phyloP scores from a whole-genome alignment of 1,284 basidiomycete genomes.

The Cryptococcus wingfieldii region DNA sequence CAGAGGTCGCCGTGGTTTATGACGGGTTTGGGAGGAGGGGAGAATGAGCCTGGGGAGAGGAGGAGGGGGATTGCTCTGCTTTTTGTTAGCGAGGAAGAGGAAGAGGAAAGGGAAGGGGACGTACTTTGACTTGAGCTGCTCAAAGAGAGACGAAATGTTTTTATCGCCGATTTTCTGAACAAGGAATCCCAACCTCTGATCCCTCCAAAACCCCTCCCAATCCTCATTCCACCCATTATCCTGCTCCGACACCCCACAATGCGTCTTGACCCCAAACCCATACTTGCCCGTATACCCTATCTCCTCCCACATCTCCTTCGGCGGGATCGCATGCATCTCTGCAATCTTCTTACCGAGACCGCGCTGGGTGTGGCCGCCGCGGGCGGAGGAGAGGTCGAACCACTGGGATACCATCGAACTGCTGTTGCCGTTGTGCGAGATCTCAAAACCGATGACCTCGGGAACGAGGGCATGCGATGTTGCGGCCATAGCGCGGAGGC shows the following conservation, averaged over 20 bases:
- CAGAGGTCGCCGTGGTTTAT: constrained; percentile 83
- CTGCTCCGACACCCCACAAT: constrained; percentile 71
- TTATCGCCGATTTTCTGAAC: constrained; percentile 53
- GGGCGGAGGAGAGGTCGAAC: constrained; percentile 51
- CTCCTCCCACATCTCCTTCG: constrained; percentile 37
- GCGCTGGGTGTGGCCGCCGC: constrained; percentile 47
- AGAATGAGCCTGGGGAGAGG: constrained; percentile 52
- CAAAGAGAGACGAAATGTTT: constrained; percentile 57
- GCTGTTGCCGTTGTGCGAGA: constrained; percentile 42
- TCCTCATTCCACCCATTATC: constrained; percentile 71
- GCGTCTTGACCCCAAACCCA: constrained; percentile 72
- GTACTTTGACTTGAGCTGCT: constrained; percentile 58
- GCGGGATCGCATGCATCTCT: constrained; percentile 53
- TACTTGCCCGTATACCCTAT: constrained; percentile 53
- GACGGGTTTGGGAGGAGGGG: constrained; percentile 62
- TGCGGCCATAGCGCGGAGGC: constrained; percentile 59
- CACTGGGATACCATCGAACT: constrained; percentile 67
- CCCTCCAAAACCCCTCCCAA: constrained; percentile 64
- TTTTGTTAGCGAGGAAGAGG: neutral
- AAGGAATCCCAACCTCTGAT: constrained; percentile 56
- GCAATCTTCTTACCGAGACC: constrained; percentile 56
- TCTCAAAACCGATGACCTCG: constrained; percentile 56
- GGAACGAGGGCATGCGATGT: constrained; percentile 69
- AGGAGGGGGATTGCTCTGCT: constrained; percentile 70
- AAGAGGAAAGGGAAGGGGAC: constrained; percentile 28